Evolutionary conservation across 2,329 filamentous ascomycete genomes (phyloP).

Genomic region (Lachnellula cervina): DNA sequence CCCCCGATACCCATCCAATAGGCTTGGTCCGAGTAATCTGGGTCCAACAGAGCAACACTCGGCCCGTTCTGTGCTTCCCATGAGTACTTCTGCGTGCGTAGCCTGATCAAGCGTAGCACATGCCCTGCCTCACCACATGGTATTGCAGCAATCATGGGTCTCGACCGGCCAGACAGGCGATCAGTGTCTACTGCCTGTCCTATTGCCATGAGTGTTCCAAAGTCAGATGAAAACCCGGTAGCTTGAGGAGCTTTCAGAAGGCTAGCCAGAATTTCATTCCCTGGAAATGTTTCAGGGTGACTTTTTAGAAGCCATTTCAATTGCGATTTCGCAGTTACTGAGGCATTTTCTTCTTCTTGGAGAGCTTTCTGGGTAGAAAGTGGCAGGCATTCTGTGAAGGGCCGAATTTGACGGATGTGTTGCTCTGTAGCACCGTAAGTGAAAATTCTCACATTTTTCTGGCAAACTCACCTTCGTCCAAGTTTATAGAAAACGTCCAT

Average conservation of each 20-base stretch:
- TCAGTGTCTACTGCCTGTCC: conserved; percentile 19
- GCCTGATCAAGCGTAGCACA: conserved; percentile 27
- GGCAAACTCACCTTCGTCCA: conserved; percentile 14
- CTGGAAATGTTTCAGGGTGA: conserved; percentile 24
- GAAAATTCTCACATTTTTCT: background rate
- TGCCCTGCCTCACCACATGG: conserved; percentile 29
- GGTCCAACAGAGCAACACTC: conserved; percentile 19
- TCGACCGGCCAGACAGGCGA: conserved; percentile 14
- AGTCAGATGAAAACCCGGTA: conserved; percentile 3
- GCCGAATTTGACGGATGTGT: conserved; percentile 24
- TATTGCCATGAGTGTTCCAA: conserved; percentile 21
- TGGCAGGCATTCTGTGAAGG: conserved; percentile 23
- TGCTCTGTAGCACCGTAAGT: conserved; percentile 17
- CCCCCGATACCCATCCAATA: conserved; percentile 33
- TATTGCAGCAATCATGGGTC: conserved; percentile 23
- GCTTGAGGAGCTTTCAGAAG: conserved; percentile 1
- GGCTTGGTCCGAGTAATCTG: conserved; percentile 20
- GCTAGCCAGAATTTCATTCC: conserved; percentile 10
- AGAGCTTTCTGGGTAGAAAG: conserved; percentile 18
- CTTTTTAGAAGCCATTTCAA: conserved; percentile 22
- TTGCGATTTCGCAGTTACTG: conserved; percentile 13
- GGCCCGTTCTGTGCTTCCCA: conserved; percentile 25
- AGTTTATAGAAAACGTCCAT: conserved; percentile 29
- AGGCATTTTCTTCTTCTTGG: conserved; percentile 6
- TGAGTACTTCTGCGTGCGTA: conserved; percentile 20